Evolutionary conservation across 202 grass and related monocot genomes (phyloP), one percentile per base, ranked within the genome.

Genomic region (Saccharum hybrid): DNA sequence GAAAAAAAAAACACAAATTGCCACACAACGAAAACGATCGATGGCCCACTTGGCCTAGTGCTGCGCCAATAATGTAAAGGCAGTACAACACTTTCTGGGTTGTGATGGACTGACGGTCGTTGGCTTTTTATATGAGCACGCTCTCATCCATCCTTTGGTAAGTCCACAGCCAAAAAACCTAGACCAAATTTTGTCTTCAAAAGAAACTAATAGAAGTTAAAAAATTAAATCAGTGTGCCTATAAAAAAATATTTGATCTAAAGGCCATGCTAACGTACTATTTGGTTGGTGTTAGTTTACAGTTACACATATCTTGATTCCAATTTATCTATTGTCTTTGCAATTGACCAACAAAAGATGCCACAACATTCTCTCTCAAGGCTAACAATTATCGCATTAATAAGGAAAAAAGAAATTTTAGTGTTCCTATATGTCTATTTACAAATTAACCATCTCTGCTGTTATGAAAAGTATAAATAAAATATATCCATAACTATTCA

Each of bases 1-100:
- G 8, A 10, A 22, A 1, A 59, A 54, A 0, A 22, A 41, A 16
- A 52, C 18, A 64, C 68, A 42, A 26, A 48, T 70, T 66, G 74
- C 60, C 28, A 22, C 21, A 28, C 22, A 30, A 6, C 1, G 22
- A 62, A 68, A 46, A 61, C 13, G 86, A 83, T 64, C 65, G 4
- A 88, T 65, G 40, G 39, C 21, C 66, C 68, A 84, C 75, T 88
- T 70, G 63, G 7, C 54, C 54, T 59, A 56, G 54, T 19, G 66
- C 14, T 22, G 63, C 39, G 43, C 51, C 52, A 72, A 62, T 74
- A 72, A 62, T 74, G 40, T 71, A 39, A 38, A 83, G 22, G 79
- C 2, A 61, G 30, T 68, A 66, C 13, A 61, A 73, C 68, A 83
- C 48, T 22, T 80, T 79, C 68, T 66, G 49, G 52, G 11, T 22